These are phyloP conservation scores for Blastobotrys indianensis DNA, from an alignment of 1,139 yeast genomes.

Conservation along the genomic window DNA sequence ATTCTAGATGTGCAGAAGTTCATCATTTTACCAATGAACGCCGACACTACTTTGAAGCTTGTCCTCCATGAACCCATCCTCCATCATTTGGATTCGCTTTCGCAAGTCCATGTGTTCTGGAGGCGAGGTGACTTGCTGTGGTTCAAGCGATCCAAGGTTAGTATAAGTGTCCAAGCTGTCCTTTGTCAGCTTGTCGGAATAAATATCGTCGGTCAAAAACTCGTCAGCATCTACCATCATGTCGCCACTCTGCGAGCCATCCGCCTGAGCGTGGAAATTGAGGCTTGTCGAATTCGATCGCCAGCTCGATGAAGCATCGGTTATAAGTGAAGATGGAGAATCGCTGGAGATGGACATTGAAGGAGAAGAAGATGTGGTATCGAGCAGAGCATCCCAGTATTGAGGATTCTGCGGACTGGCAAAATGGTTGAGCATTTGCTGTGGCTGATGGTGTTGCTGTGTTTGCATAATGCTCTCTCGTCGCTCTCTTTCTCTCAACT, in stretches of 20 bases:
- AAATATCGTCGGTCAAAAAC: constrained; percentile 20
- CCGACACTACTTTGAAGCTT: background rate
- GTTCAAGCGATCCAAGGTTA: constrained; percentile 7
- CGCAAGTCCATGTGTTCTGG: constrained; percentile 21
- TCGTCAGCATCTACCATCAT: constrained; percentile 19
- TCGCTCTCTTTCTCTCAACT: constrained; percentile 21
- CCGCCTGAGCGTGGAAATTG: constrained; percentile 7
- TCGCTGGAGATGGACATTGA: constrained; percentile 5
- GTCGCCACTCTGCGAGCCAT: constrained; percentile 1
- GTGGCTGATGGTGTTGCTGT: background rate
- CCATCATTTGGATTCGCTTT: constrained; percentile 29
- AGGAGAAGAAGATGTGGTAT: background rate
- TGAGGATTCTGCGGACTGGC: background rate
- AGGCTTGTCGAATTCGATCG: constrained; percentile 3
- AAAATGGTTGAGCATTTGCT: background rate
- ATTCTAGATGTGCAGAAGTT: background rate
- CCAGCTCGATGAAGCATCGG: constrained; percentile 7
- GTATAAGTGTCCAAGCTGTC: constrained; percentile 18
- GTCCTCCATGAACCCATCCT: constrained; percentile 20
- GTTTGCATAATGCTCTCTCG: constrained; percentile 18
- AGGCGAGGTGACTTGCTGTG: constrained; percentile 1
- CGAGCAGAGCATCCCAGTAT: background rate
- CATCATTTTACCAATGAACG: background rate
- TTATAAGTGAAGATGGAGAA: constrained; percentile 14
- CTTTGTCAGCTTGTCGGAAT: constrained; percentile 6